These are phyloP conservation scores for Paramarasmius palmivorus DNA, from an alignment of 1,284 basidiomycete species.

Conservation along the genomic window DNA sequence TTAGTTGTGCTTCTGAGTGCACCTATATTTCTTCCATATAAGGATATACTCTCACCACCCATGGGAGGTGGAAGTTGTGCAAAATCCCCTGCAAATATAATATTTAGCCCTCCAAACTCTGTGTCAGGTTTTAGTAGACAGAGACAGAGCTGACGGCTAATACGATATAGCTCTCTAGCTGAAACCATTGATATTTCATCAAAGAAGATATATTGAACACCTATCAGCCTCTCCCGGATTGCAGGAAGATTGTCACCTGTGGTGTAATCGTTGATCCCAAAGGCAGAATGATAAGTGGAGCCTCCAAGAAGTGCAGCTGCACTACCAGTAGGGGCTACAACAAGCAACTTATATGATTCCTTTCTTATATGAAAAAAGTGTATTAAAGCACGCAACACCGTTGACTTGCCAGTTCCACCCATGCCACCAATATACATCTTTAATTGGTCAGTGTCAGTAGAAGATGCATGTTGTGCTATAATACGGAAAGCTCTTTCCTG, in stretches of 20 bases:
- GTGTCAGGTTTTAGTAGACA: background rate
- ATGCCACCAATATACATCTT: too few relatives aligned
- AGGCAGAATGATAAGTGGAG: conserved; percentile 28
- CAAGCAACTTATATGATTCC: too few relatives aligned
- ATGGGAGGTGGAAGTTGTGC: conserved; percentile 22
- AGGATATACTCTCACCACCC: background rate
- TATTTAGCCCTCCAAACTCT: too few relatives aligned
- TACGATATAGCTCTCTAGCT: background rate
- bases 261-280: conserved; percentile 21
- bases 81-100: conserved; percentile 28
- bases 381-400: too few relatives aligned
- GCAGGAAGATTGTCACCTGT: background rate
- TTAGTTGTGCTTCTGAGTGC: background rate
- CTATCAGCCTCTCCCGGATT: background rate
- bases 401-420: too few relatives aligned
- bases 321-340: too few relatives aligned
- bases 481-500: too few relatives aligned
- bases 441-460: too few relatives aligned
- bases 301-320: conserved; percentile 28
- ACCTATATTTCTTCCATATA: background rate
- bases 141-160: background rate
- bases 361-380: too few relatives aligned
- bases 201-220: background rate
- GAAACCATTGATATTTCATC: too few relatives aligned
- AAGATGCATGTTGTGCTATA: too few relatives aligned